Evolutionary conservation across 768 basidiomycete species (phyloP), one percentile per base, ranked within the genome.

Genomic region (Phlebiopsis gigantea): DNA sequence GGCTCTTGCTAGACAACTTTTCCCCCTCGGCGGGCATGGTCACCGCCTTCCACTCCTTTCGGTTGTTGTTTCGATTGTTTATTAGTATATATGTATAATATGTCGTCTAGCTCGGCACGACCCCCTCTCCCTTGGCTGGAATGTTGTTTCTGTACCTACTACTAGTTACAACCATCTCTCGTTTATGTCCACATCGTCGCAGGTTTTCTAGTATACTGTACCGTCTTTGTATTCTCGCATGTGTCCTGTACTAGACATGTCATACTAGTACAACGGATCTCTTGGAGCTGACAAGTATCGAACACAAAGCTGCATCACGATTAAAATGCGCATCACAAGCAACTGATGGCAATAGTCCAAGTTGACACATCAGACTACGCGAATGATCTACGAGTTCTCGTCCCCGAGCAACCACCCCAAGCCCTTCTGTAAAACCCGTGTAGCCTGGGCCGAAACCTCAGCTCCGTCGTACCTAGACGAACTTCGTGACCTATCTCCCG

Each of bases 391-490:
- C 68, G 12, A 39, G 34, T 39, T 68, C 21, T 84, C 87, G 58
- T 94, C 93, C 42, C 96, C 96, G 56, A 98, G 85, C 26, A 98
- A 76, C 96, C 96, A 98, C 26, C 95, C 95, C 52, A 98, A 91
- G 7, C 96, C 96, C 65, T 88, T 87, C 34, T 91, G 89, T 42
- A 98, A 70, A 3, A 84, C 91, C 29, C 86, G 79, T 48, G 84
- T 82, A 1, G 92, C 92, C 63, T 87, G 85, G n/a, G 80, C 69
- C 19, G 85, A 82, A 42, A 89, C 84, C 53, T 88, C 87, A 17
- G 80, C 83, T 39, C 74, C 74, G 51, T 79, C 79, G 58, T 71
- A 72, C 59, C 62, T 67, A 46, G 61, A 67, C 28, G 46, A 65
- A 47, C 75, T 69, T 46, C 75, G 71, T 22, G 67, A 63, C 50